These are phyloP conservation scores for Fusarium bactridioides DNA, from an alignment of 2,329 filamentous ascomycete species.

Conservation along the genomic window DNA sequence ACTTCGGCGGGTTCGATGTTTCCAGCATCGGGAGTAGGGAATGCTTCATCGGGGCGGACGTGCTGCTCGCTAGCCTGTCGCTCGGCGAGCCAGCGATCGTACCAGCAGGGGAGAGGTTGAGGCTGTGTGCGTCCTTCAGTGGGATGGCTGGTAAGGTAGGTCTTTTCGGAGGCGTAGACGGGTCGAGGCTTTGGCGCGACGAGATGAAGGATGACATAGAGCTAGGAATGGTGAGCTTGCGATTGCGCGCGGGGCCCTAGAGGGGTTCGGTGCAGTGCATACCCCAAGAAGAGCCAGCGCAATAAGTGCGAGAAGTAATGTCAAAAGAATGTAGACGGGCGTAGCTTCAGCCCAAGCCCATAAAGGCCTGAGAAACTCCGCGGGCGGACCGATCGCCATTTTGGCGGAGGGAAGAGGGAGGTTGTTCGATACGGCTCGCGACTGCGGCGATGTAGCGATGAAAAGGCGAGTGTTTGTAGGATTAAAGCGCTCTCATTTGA, in stretches of 20 bases:
- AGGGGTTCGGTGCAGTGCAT: constrained; percentile 26
- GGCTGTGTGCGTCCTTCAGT: constrained; percentile 52
- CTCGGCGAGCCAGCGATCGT: constrained; percentile 75
- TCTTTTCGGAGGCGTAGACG: constrained; percentile 80
- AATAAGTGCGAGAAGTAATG: constrained; percentile 46
- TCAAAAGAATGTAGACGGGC: constrained; percentile 51
- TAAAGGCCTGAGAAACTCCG: constrained; percentile 47
- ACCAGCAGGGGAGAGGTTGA: constrained; percentile 81
- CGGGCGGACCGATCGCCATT: constrained; percentile 43
- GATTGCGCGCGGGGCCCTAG: neutral
- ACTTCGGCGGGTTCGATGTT: constrained; percentile 78
- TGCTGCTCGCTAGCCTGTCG: constrained; percentile 59
- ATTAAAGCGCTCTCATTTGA: constrained; percentile 8
- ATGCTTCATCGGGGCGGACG: constrained; percentile 48
- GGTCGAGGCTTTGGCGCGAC: constrained; percentile 83
- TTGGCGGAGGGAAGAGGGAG: neutral
- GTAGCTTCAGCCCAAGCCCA: constrained; percentile 49
- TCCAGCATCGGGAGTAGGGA: constrained; percentile 57
- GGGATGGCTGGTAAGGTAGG: constrained; percentile 77
- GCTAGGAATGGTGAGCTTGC: constrained; percentile 40
- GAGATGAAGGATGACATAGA: constrained; percentile 74
- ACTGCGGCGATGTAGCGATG: constrained; percentile 13
- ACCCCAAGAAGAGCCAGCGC: constrained; percentile 50
- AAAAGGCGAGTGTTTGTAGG: neutral
- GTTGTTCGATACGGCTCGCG: constrained; percentile 7